A percentile compares a stretch with the other conserved stretches of the same genome.
phyloP scores from a whole-genome alignment of 495 filamentous ascomycete species.

The Chaetomium tenue region DNA sequence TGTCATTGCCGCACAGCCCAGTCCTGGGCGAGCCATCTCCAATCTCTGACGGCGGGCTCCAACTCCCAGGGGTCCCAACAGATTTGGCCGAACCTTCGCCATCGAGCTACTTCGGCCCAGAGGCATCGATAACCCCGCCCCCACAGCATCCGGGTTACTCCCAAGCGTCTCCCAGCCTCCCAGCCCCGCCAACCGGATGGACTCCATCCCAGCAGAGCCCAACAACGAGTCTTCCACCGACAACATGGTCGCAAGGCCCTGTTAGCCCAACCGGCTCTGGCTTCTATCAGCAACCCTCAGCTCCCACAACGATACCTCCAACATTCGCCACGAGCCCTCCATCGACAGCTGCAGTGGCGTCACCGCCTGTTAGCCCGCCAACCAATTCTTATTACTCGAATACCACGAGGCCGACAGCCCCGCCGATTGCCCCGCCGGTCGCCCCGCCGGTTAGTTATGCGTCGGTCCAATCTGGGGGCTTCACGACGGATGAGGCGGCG shows the following conservation, averaged over 20 bases:
- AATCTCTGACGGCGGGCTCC: constrained; percentile 34
- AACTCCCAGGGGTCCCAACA: constrained; percentile 35
- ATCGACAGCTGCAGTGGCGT: constrained; percentile 32
- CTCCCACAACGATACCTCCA: constrained; percentile 28
- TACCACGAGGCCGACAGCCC: constrained; percentile 25
- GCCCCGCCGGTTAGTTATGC: constrained; percentile 20
- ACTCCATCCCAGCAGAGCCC: constrained; percentile 25
- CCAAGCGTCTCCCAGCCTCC: constrained; percentile 27
- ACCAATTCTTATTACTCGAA: constrained; percentile 27
- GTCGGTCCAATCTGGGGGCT: constrained; percentile 18
- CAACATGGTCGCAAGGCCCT: constrained; percentile 25
- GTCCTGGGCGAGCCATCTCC: constrained; percentile 45
- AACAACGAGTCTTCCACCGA: constrained; percentile 27
- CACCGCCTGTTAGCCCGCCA: constrained; percentile 32
- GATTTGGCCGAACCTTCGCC: constrained; percentile 33
- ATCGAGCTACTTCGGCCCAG: constrained; percentile 29
- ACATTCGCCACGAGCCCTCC: constrained; percentile 32
- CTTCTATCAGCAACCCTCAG: constrained; percentile 24
- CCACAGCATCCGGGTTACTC: constrained; percentile 23
- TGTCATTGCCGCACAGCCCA: constrained; percentile 41
- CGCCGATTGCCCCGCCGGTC: constrained; percentile 19
- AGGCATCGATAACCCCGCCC: constrained; percentile 30
- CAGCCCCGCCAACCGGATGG: constrained; percentile 24
- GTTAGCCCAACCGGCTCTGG: constrained; percentile 9
- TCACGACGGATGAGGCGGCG: constrained; percentile 64